Evolutionary conservation across 108 stramenopile species (phyloP).

Genomic region (Discostella stelligeroides): DNA sequence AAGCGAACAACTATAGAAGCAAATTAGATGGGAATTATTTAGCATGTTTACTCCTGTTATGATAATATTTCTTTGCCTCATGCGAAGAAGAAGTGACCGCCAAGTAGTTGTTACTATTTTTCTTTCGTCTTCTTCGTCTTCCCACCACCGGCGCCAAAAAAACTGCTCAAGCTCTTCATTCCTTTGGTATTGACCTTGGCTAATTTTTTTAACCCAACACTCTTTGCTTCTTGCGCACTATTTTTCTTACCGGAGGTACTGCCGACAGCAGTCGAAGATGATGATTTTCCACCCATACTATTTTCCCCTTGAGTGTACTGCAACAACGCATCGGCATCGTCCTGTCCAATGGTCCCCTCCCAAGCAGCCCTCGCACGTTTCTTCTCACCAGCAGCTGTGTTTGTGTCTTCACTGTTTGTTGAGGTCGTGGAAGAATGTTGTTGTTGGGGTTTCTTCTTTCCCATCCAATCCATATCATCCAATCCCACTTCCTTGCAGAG

Average conservation of each 20-base stretch:
- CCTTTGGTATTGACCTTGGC: slow-evolving; percentile 79
- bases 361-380: slow-evolving; percentile 30
- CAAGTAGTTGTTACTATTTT: no score
- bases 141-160: slow-evolving; percentile 57
- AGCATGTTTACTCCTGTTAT: no score
- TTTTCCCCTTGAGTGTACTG: slow-evolving; percentile 42
- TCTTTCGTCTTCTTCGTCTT: slow-evolving; percentile 24
- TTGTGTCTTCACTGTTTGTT: not conserved
- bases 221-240: slow-evolving; percentile 38
- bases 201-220: slow-evolving; percentile 60
- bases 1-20: slow-evolving; percentile 6
- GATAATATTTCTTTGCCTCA: no score
- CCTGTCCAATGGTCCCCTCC: slow-evolving; percentile 49
- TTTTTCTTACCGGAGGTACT: slow-evolving; percentile 35
- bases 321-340: slow-evolving; percentile 50
- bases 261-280: slow-evolving; percentile 4
- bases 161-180: slow-evolving; percentile 70
- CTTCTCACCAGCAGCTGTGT: slow-evolving; percentile 16
- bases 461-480: slow-evolving; percentile 39
- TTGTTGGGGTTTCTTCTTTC: slow-evolving; percentile 18
- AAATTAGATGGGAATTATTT: not conserved
- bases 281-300: slow-evolving; percentile 3
- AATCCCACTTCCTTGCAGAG: slow-evolving; percentile 42
- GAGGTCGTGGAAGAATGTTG: slow-evolving; percentile 1
- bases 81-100: no score